Evolutionary conservation across 2,329 filamentous ascomycete genomes (phyloP).

Genomic region (Exophiala xenobiotica): DNA sequence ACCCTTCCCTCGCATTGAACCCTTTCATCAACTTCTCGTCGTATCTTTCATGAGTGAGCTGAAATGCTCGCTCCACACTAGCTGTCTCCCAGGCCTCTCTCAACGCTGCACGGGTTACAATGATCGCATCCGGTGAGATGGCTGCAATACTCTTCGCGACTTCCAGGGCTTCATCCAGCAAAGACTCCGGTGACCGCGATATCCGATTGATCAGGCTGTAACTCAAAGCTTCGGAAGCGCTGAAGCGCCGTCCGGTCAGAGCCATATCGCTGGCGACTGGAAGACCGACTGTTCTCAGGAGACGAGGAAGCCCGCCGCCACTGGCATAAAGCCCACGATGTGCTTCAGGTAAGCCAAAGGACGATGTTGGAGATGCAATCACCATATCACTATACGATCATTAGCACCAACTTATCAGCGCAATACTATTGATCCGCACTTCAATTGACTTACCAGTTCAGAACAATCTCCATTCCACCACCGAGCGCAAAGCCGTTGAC

Average conservation of each 20-base stretch:
- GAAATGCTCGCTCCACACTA: slow-evolving; percentile 62
- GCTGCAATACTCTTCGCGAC: slow-evolving; percentile 61
- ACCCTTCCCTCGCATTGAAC: slow-evolving; percentile 72
- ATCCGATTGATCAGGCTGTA: slow-evolving; percentile 64
- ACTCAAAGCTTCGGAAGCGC: slow-evolving; percentile 56
- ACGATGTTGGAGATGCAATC: slow-evolving; percentile 55
- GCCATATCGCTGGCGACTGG: slow-evolving; percentile 71
- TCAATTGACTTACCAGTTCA: slow-evolving; percentile 13
- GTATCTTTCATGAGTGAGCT: slow-evolving; percentile 33
- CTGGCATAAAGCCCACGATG: slow-evolving; percentile 67
- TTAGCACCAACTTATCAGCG: slow-evolving; percentile 61
- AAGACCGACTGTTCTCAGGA: slow-evolving; percentile 62
- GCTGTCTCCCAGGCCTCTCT: slow-evolving; percentile 69
- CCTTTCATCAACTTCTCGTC: slow-evolving; percentile 2
- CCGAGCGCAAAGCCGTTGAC: slow-evolving; percentile 73
- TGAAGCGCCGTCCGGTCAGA: slow-evolving; percentile 61
- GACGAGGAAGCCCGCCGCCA: slow-evolving; percentile 67
- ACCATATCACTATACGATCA: slow-evolving; percentile 57
- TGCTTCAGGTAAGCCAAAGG: slow-evolving; percentile 69
- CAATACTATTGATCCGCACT: neutral
- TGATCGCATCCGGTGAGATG: slow-evolving; percentile 71
- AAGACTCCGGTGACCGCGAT: slow-evolving; percentile 25
- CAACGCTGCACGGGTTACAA: slow-evolving; percentile 68
- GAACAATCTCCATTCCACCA: slow-evolving; percentile 68
- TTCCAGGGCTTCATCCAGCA: slow-evolving; percentile 8